Base-by-base conservation (phyloP, 306 rosid genomes). In the Vigna nakashimae region DNA sequence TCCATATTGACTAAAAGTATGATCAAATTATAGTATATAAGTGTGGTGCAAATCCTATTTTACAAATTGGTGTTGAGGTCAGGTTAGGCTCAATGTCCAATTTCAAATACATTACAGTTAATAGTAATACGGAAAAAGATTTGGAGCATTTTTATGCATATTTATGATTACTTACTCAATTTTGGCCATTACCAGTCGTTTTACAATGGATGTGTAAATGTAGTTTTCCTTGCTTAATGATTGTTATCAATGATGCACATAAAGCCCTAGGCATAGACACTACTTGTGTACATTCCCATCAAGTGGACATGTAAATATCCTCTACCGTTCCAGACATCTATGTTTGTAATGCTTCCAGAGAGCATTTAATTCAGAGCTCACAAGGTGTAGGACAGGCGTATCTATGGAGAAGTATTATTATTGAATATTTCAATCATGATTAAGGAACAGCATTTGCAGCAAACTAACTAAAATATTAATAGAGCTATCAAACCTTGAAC, bases 401-500 rank as follows among this genome's bases (percentile, higher is more conserved):
- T 69, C 69, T 60, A 62, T 64, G 57, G 78, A 52, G 76, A 46
- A 64, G 62, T 46, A 79, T 18, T 71, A 43, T 40, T 12, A 65
- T 43, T 65, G 74, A 73, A 45, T 45, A 45, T 45, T 45, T 43
- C 13, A 43, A 60, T 32, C 28, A 42, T 55, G 24, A 80, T 69
- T 34, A 64, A 42, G 72, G 71, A 74, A 75, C 45, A 50, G 77
- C 16, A 38, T 63, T 16, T 67, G 7, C 20, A 70, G 69, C 43
- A 84, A 57, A 76, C 38, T 24, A 73, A 38, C 20, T 60, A 43
- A 63, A 70, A 43, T 46, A 69, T 55, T 65, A 72, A 60, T 42
- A 46, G 43, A 73, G 5, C 30, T 38, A 77, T 75, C 86, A 86
- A 68, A 92, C 99, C 96, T 92, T 85, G 88, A 95, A 95, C 68